Conservation (phyloP, 148 eudicot genomes). For the Rhododendron ferrugineum region DNA sequence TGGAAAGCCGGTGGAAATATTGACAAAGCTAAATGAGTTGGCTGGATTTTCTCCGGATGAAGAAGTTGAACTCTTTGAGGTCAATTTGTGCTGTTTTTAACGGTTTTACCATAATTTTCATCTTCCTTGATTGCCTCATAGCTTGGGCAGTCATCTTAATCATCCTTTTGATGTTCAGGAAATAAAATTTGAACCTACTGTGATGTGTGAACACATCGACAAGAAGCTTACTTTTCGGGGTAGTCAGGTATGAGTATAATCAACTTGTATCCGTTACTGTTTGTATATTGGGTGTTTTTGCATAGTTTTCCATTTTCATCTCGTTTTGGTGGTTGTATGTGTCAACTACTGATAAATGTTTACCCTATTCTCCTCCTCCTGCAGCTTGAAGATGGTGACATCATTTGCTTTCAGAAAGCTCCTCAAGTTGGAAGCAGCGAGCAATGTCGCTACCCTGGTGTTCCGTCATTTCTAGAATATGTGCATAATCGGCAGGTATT, state of each 20-base stretch:
- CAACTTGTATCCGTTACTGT: neutral
- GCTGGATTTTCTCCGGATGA: conserved; percentile 83
- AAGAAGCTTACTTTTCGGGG: conserved; percentile 48
- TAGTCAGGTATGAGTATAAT: conserved; percentile 52
- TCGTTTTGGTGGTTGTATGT: neutral
- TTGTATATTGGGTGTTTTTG: neutral
- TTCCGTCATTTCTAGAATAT: conserved; percentile 83
- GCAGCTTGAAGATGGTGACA: conserved; percentile 97
- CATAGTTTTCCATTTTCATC: neutral
- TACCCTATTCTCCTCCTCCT: neutral
- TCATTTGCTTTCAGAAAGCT: conserved; percentile 83
- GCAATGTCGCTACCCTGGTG: conserved; percentile 54
- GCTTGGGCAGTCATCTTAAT: neutral
- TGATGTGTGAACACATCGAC: conserved; percentile 90
- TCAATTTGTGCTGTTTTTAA: conserved; percentile 18
- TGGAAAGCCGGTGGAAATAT: conserved; percentile 66
- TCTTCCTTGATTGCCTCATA: neutral
- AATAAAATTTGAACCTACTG: conserved; percentile 84
- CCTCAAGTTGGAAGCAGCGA: conserved; percentile 39
- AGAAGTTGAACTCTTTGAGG: conserved; percentile 90
- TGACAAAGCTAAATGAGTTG: conserved; percentile 67
- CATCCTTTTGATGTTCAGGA: conserved; percentile 42
- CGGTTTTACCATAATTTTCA: neutral
- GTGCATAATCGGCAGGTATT: conserved; percentile 92
- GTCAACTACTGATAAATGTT: neutral